Conservation (phyloP, 2,329 filamentous ascomycete genomes). For the Paraphaeosphaeria minitans region DNA sequence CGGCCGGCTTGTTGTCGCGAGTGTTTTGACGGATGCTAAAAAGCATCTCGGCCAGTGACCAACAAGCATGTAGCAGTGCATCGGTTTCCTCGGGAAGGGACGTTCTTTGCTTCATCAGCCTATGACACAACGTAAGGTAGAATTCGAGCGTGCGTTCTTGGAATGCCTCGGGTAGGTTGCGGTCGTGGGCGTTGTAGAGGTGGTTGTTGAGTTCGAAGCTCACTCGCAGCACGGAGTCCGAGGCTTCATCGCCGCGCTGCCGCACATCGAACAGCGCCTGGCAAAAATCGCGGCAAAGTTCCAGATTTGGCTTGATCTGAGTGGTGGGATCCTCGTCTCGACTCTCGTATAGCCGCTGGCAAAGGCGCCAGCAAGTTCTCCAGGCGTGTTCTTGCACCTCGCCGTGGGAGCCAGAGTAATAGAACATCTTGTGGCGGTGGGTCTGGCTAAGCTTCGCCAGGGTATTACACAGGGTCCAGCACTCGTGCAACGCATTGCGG, state of each 20-base stretch:
- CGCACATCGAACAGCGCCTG: slow-evolving; percentile 88
- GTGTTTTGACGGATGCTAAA: slow-evolving; percentile 86
- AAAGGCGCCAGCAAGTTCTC: slow-evolving; percentile 93
- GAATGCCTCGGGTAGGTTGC: slow-evolving; percentile 82
- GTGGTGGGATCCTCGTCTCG: slow-evolving; percentile 72
- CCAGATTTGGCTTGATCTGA: slow-evolving; percentile 75
- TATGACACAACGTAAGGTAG: slow-evolving; percentile 90
- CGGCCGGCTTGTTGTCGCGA: slow-evolving; percentile 71
- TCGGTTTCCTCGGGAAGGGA: slow-evolving; percentile 82
- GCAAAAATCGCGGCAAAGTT: slow-evolving; percentile 89
- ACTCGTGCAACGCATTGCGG: slow-evolving; percentile 80
- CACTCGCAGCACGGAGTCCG: slow-evolving; percentile 86
- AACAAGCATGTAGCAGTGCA: slow-evolving; percentile 81
- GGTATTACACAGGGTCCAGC: slow-evolving; percentile 93
- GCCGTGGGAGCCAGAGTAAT: slow-evolving; percentile 69
- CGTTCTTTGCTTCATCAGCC: slow-evolving; percentile 91
- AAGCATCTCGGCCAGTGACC: slow-evolving; percentile 89
- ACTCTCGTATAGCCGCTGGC: slow-evolving; percentile 84
- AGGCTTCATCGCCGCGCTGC: slow-evolving; percentile 74
- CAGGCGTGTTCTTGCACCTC: slow-evolving; percentile 86
- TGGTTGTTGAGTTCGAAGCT: slow-evolving; percentile 97
- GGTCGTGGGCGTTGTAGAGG: slow-evolving; percentile 89
- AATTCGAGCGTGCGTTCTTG: slow-evolving; percentile 90
- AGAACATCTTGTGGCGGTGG: slow-evolving; percentile 79
- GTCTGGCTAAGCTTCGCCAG: slow-evolving; percentile 83